Evolutionary conservation across 1,139 yeast genomes (phyloP).

Genomic region (Suhomyces anneliseae): DNA sequence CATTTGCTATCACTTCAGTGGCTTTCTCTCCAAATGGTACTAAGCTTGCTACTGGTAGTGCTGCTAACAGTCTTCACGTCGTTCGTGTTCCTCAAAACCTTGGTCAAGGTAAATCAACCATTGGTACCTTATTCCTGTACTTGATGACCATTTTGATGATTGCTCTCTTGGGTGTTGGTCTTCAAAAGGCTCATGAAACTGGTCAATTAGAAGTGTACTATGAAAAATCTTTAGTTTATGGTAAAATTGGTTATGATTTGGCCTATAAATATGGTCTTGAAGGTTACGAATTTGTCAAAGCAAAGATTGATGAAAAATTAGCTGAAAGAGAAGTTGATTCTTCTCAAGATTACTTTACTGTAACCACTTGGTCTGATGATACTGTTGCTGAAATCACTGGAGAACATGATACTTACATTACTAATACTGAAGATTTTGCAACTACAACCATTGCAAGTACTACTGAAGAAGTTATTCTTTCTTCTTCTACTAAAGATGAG

Average conservation of each 20-base stretch:
- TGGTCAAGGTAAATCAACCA: constrained; percentile 43
- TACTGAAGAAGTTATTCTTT: constrained; percentile 1
- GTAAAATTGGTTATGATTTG: constrained; percentile 21
- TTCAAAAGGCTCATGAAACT: constrained; percentile 40
- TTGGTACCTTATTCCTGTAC: constrained; percentile 41
- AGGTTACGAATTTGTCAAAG: constrained; percentile 28
- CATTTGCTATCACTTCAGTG: constrained; percentile 77
- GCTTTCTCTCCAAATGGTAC: constrained; percentile 70
- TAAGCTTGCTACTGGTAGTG: constrained; percentile 73
- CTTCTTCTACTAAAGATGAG: constrained; percentile 8
- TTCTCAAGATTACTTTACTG: constrained; percentile 2
- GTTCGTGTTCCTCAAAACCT: constrained; percentile 57
- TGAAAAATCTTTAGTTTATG: constrained; percentile 14
- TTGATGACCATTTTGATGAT: constrained; percentile 47
- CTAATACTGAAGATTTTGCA: constrained; percentile 1
- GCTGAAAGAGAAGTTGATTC: constrained; percentile 6
- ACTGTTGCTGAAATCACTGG: constrained; percentile 3
- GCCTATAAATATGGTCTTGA: constrained; percentile 31
- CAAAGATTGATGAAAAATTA: constrained; percentile 37
- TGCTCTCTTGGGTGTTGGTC: constrained; percentile 44
- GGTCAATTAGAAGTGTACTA: constrained; percentile 34
- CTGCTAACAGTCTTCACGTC: constrained; percentile 73
- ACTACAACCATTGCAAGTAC: constrained; percentile 1
- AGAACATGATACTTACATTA: constrained; percentile 3
- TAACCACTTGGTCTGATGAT: constrained; percentile 1